Evolutionary conservation across 2,329 filamentous ascomycete genomes (phyloP), one percentile per base, ranked within the genome.

Genomic region (Bimuria novae-zelandiae): DNA sequence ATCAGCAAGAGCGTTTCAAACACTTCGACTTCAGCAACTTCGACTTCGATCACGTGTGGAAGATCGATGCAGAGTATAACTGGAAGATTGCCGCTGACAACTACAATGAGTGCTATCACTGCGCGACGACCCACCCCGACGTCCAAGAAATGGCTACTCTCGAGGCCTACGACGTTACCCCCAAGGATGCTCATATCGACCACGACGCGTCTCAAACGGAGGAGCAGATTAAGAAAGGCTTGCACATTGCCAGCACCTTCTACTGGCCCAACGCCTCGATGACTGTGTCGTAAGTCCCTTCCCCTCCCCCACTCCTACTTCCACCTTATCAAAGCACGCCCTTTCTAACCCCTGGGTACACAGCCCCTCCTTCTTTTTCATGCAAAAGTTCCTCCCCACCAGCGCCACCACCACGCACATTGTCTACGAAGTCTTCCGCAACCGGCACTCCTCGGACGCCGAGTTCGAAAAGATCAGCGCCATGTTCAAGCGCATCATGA

Each of bases 91-190:
- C 56, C 16, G 55, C 53, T n/a, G 83, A 85, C 65, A 84, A 85
- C 71, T 86, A 84, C 74, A 86, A 86, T 65, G 83, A 83, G 64
- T 85, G 82, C 62, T 86, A 85, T 57, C 82, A 85, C 71, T 84
- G 82, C 72, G 76, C 78, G 29, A 80, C 79, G 0, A 78, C 81
- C 1, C 82, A 84, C 59, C 81, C 83, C 2, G 80, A 82, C 46
- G 81, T 84, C 21, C 75, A 79, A 1, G 74, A 75, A 25, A 75
- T 84, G 14, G 77, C 82, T 25, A 79, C 84, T 52, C 76, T 84
- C 19, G 75, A 77, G 48, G 77, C 79, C 0, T 84, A 84, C 69
- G 46, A 49, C 21, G 61, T 62, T 17, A 29, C 49, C 19, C 49
- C 57, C 7, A 51, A 50, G 17, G 47, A 35, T 16, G 51, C 48